Evolutionary conservation across 352 stramenopile genomes (phyloP).

Genomic region (Phytophthora ramorum): DNA sequence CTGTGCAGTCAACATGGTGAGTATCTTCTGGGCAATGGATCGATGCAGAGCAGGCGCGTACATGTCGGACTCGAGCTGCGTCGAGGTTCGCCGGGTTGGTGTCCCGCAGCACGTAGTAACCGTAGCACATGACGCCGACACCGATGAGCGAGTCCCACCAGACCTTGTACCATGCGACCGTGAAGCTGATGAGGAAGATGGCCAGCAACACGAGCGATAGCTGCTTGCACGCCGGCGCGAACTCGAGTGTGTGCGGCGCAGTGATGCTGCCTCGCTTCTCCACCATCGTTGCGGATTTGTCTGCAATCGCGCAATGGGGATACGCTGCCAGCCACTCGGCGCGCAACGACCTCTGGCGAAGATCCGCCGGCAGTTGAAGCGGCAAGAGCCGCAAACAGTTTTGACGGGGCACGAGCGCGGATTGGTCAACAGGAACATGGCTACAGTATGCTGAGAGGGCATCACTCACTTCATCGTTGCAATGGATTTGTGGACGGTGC

Average conservation of each 20-base stretch:
- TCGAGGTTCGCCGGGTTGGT: slow-evolving; percentile 56
- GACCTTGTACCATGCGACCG: slow-evolving; percentile 80
- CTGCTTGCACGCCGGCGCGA: slow-evolving; percentile 64
- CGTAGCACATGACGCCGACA: slow-evolving; percentile 49
- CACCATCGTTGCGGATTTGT: slow-evolving; percentile 8
- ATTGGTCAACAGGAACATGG: slow-evolving; percentile 22
- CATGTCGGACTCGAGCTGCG: slow-evolving; percentile 36
- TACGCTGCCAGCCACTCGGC: slow-evolving; percentile 6
- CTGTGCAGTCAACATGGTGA: slow-evolving; percentile 32
- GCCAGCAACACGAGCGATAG: slow-evolving; percentile 58
- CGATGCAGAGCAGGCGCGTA: slow-evolving; percentile 10
- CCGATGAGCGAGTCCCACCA: slow-evolving; percentile 84
- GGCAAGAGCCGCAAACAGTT: slow-evolving; percentile 18
- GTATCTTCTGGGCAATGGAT: background rate
- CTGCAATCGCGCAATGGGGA: slow-evolving; percentile 11
- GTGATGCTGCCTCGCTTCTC: slow-evolving; percentile 24
- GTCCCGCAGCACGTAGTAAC: slow-evolving; percentile 65
- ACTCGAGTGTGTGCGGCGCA: slow-evolving; percentile 70
- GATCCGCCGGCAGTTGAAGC: slow-evolving; percentile 29
- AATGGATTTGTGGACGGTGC: slow-evolving; percentile 28
- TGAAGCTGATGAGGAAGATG: slow-evolving; percentile 69
- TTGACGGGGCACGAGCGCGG: background rate
- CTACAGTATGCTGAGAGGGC: slow-evolving; percentile 9
- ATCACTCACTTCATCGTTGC: slow-evolving; percentile 2
- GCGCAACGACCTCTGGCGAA: slow-evolving; percentile 29